phyloP scores from a whole-genome alignment of 1,284 basidiomycete species.

The Porodaedalea pini region DNA sequence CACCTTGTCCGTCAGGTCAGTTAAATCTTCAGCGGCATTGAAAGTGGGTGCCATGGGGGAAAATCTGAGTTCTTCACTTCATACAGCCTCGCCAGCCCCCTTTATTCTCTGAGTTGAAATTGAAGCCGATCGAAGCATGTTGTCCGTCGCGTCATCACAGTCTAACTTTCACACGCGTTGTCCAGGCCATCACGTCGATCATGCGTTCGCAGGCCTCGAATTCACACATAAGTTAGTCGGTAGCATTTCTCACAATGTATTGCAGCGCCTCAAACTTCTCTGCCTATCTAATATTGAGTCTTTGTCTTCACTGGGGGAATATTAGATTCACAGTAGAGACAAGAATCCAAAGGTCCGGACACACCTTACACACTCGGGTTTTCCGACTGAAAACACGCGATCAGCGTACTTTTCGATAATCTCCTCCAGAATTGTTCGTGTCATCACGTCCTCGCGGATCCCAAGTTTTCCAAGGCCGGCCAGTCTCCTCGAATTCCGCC shows the following conservation, averaged over 20 bases:
- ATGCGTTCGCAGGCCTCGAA: too few species aligned
- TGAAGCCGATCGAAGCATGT: not conserved
- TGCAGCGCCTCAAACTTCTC: too few species aligned
- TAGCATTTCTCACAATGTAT: too few species aligned
- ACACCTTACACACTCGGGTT: not conserved
- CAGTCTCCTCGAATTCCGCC: not conserved
- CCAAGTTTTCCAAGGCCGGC: not conserved
- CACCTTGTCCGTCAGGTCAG: slow-evolving; percentile 30
- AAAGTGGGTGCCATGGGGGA: slow-evolving; percentile 2
- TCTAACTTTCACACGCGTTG: too few species aligned
- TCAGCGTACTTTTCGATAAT: slow-evolving; percentile 5
- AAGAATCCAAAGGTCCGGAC: not conserved
- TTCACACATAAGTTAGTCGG: too few species aligned
- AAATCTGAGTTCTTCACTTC: too few species aligned
- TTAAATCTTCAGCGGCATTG: slow-evolving; percentile 24
- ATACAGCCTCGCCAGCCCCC: too few species aligned
- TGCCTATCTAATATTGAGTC: too few species aligned
- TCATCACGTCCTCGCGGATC: not conserved
- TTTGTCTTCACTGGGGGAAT: too few species aligned
- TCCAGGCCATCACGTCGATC: too few species aligned
- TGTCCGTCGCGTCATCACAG: too few species aligned
- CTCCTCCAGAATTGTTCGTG: not conserved
- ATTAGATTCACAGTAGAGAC: not conserved
- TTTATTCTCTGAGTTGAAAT: too few species aligned
- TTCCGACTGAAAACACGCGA: not conserved